Conservation (phyloP, 495 filamentous ascomycete species). For the Talaromyces borbonicus region DNA sequence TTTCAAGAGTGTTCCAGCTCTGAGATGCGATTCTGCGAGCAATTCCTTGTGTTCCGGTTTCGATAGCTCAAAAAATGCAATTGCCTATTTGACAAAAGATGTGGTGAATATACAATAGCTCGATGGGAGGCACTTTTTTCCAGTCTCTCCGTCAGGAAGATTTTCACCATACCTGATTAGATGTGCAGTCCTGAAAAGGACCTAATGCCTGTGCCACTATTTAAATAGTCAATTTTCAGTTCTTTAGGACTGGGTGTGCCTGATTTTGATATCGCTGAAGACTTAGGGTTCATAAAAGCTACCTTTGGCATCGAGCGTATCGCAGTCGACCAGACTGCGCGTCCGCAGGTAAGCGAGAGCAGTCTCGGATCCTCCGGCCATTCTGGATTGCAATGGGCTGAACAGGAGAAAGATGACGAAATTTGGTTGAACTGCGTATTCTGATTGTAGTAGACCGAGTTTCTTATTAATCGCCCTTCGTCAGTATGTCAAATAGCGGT, state of each 20-base stretch:
- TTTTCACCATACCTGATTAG: constrained; percentile 54
- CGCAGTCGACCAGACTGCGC: constrained; percentile 46
- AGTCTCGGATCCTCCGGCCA: neutral
- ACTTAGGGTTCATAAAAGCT: neutral
- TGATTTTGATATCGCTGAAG: neutral
- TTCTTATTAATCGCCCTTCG: too few species aligned
- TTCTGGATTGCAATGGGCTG: too few species aligned
- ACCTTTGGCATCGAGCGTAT: constrained; percentile 51
- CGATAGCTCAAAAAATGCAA: constrained; percentile 48
- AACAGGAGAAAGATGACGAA: too few species aligned
- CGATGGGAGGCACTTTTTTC: too few species aligned
- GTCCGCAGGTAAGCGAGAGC: constrained; percentile 26
- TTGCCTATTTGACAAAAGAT: constrained; percentile 34
- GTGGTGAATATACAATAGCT: neutral
- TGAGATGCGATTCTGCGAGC: constrained; percentile 33
- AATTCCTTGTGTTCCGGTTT: constrained; percentile 35
- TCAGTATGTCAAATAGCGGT: too few species aligned
- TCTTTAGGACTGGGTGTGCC: too few species aligned
- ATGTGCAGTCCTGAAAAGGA: constrained; percentile 57
- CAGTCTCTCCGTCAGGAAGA: too few species aligned
- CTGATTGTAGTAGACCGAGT: too few species aligned
- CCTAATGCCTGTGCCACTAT: constrained; percentile 46
- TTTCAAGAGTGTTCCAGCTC: constrained; percentile 23
- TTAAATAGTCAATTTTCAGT: neutral
- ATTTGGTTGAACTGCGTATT: too few species aligned